Evolutionary conservation across 352 stramenopile species (phyloP).

Genomic region (Phytopythium litorale): DNA sequence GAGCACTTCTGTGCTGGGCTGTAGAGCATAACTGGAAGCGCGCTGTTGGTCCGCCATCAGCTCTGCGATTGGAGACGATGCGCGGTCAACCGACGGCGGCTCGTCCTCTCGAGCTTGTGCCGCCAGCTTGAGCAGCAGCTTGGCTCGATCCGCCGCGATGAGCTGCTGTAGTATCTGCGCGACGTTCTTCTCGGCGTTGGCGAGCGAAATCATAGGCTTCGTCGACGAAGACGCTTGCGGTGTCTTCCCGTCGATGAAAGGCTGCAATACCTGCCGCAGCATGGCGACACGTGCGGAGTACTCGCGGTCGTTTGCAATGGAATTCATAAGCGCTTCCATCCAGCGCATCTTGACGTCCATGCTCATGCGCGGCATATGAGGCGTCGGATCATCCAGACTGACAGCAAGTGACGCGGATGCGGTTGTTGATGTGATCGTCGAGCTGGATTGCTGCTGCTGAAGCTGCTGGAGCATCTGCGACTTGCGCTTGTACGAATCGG

Average conservation of each 20-base stretch:
- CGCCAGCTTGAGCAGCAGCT: conserved; percentile 24
- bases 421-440: neutral
- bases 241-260: conserved; percentile 42
- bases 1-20: conserved; percentile 18
- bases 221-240: conserved; percentile 3
- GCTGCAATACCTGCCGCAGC: conserved; percentile 40
- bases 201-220: conserved; percentile 11
- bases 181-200: conserved; percentile 24
- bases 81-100: conserved; percentile 16
- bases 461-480: conserved; percentile 16
- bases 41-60: conserved; percentile 9
- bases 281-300: conserved; percentile 37
- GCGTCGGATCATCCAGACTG: conserved; percentile 30
- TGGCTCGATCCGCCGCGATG: conserved; percentile 17
- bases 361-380: conserved; percentile 30
- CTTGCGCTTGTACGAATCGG: conserved; percentile 30
- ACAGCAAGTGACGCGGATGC: conserved; percentile 5
- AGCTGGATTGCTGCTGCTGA: conserved; percentile 9
- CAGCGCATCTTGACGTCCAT: conserved; percentile 60
- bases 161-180: conserved; percentile 22
- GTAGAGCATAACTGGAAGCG: neutral
- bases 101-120: conserved; percentile 3
- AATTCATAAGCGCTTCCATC: conserved; percentile 46
- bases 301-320: conserved; percentile 36
- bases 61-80: conserved; percentile 32